These are phyloP conservation scores for Aspergillus haitiensis DNA, from an alignment of 495 filamentous ascomycete genomes.

Conservation along the genomic window DNA sequence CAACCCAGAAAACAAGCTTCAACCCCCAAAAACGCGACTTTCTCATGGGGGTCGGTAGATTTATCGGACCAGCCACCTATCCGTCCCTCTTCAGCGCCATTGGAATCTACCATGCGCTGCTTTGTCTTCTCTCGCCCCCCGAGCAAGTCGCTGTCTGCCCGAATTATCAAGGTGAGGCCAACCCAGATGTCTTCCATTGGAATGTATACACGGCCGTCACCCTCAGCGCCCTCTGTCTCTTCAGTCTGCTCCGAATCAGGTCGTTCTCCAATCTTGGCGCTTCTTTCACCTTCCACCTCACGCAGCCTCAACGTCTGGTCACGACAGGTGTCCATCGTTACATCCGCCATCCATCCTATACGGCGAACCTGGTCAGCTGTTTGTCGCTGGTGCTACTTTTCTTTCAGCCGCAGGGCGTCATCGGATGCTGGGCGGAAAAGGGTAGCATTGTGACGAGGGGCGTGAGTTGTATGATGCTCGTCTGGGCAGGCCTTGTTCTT, in stretches of 20 bases:
- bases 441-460: background rate
- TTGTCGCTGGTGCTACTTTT: background rate
- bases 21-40: background rate
- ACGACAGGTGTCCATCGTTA: constrained; percentile 1
- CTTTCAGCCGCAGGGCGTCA: background rate
- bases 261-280: background rate
- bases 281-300: constrained; percentile 11
- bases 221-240: background rate
- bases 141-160: background rate
- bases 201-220: background rate
- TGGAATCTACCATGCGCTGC: background rate
- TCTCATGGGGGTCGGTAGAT: background rate
- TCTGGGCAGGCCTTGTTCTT: background rate
- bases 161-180: background rate
- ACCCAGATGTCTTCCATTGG: background rate
- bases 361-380: background rate
- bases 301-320: background rate
- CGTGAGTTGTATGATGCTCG: background rate
- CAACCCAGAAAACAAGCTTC: background rate
- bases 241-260: background rate
- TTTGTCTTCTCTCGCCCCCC: background rate
- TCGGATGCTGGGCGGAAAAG: background rate
- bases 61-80: background rate
- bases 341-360: constrained; percentile 7
- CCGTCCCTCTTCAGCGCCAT: background rate